phyloP scores from a whole-genome alignment of 768 basidiomycete genomes.

The Serendipita sp. region DNA sequence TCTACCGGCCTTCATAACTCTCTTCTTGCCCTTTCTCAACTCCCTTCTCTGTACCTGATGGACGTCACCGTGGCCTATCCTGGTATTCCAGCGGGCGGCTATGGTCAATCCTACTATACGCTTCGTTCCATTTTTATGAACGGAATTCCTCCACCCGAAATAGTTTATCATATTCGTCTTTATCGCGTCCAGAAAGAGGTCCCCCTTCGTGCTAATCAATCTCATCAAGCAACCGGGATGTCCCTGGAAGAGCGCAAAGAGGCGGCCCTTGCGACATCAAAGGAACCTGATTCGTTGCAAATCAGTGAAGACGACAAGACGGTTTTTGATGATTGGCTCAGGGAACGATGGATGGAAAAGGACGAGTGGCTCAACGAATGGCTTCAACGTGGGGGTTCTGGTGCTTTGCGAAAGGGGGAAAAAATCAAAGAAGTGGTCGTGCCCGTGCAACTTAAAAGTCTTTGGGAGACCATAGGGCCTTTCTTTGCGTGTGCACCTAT shows the following conservation, averaged over 20 bases:
- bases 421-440: slow-evolving; percentile 18
- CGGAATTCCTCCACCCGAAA: slow-evolving; percentile 60
- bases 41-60: slow-evolving; percentile 63
- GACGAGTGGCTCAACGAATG: slow-evolving; percentile 32
- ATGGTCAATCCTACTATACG: slow-evolving; percentile 81
- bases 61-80: slow-evolving; percentile 89
- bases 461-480: slow-evolving; percentile 43
- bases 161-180: slow-evolving; percentile 76
- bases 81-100: slow-evolving; percentile 63
- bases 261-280: slow-evolving; percentile 7
- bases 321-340: slow-evolving; percentile 70
- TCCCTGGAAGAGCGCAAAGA: neutral
- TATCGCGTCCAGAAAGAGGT: slow-evolving; percentile 51
- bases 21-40: slow-evolving; percentile 59
- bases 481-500: slow-evolving; percentile 58
- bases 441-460: slow-evolving; percentile 39
- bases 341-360: slow-evolving; percentile 69
- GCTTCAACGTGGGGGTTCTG: slow-evolving; percentile 21
- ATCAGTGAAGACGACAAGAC: slow-evolving; percentile 41
- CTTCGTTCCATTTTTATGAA: slow-evolving; percentile 75
- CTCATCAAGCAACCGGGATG: neutral
- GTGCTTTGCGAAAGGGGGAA: neutral
- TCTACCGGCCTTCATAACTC: slow-evolving; percentile 83
- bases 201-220: slow-evolving; percentile 37
- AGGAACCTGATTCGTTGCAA: slow-evolving; percentile 17